phyloP scores from a whole-genome alignment of 1,139 yeast species.

The Diutina pseudorugosa region DNA sequence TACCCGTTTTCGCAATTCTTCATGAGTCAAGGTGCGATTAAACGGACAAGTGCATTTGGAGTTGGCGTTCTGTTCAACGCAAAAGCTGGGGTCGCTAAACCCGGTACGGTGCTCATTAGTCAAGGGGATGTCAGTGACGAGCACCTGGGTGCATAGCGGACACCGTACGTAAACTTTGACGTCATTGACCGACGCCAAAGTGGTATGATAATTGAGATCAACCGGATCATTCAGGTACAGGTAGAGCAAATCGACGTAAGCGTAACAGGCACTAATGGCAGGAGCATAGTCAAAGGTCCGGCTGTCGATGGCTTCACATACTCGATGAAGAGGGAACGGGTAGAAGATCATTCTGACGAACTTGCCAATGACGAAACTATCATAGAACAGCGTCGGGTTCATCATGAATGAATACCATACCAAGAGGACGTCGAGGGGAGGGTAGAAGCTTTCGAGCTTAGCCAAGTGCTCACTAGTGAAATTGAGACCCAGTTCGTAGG shows the following conservation, averaged over 20 bases:
- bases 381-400: conserved; percentile 18
- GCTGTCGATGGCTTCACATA: conserved; percentile 13
- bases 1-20: conserved; percentile 13
- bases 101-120: conserved; percentile 12
- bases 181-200: background rate
- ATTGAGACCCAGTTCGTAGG: background rate
- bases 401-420: conserved; percentile 27
- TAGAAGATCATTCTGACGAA: conserved; percentile 13
- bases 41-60: conserved; percentile 7
- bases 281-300: conserved; percentile 12
- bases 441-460: conserved; percentile 10
- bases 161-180: conserved; percentile 9
- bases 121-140: conserved; percentile 10
- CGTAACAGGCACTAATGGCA: conserved; percentile 6
- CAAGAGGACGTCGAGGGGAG: conserved; percentile 26
- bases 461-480: background rate
- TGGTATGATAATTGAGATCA: conserved; percentile 4
- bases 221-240: conserved; percentile 1
- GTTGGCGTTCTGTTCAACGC: background rate
- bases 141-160: conserved; percentile 11
- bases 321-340: conserved; percentile 17
- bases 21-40: conserved; percentile 9
- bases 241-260: conserved; percentile 1
- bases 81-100: conserved; percentile 14
- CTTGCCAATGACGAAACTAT: conserved; percentile 16